Percentiles rank a stretch among this genome's conserved stretches.
These are phyloP conservation scores for Paracoccidioides brasiliensis DNA, from an alignment of 2,329 filamentous ascomycete species.

Conservation along the genomic window DNA sequence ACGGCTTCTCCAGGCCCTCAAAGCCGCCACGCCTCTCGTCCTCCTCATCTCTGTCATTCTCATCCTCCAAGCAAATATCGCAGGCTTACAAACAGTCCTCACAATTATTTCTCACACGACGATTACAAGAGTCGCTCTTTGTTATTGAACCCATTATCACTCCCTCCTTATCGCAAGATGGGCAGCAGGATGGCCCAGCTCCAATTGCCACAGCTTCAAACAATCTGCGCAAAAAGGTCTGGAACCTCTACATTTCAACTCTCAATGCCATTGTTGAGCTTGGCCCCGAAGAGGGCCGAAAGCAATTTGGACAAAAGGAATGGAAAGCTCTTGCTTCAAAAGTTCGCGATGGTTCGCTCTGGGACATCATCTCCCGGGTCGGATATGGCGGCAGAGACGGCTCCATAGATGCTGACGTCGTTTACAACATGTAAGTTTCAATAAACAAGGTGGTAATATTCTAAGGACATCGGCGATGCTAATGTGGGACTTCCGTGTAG, in stretches of 20 bases:
- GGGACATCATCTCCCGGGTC: conserved; percentile 79
- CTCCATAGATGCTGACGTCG: conserved; percentile 86
- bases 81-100: conserved; percentile 91
- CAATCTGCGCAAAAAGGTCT: conserved; percentile 82
- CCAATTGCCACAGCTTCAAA: conserved; percentile 69
- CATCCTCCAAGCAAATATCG: conserved; percentile 59
- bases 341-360: conserved; percentile 80
- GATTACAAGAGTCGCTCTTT: conserved; percentile 76
- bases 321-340: conserved; percentile 74
- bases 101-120: conserved; percentile 86
- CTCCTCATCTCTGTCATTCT: conserved; percentile 47
- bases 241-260: conserved; percentile 91
- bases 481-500: conserved; percentile 33
- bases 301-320: conserved; percentile 68
- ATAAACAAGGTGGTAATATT: conserved; percentile 8
- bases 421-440: conserved; percentile 40
- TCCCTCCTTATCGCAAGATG: conserved; percentile 31
- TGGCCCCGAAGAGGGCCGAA: conserved; percentile 79
- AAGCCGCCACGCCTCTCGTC: conserved; percentile 47
- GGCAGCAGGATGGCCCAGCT: conserved; percentile 38
- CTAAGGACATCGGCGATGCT: conserved; percentile 3
- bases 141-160: conserved; percentile 73
- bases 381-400: conserved; percentile 83
- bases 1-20: conserved; percentile 20
- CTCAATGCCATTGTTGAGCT: conserved; percentile 84